Evolutionary conservation across 2,329 filamentous ascomycete genomes (phyloP), one percentile per base, ranked within the genome.

Genomic region (Fusarium sp.): DNA sequence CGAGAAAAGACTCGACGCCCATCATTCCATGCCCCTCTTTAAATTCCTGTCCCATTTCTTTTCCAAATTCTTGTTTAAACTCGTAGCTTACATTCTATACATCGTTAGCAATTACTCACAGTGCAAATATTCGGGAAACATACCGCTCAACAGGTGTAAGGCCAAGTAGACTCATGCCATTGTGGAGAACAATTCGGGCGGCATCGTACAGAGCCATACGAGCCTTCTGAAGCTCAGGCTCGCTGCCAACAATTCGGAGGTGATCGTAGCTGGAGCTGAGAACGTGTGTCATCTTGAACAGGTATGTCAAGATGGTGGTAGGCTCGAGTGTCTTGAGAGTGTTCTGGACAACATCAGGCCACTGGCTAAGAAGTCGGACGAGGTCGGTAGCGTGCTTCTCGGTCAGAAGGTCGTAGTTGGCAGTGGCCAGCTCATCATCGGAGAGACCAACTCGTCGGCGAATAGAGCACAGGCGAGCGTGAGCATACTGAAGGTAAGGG

Each of bases 241-340:
- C 93, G 68, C 90, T 93, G 59, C 93, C 93, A n/a, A 97, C 89
- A 59, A 96, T 93, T 78, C 93, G 90, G 69, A 97, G 85, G 67
- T 93, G 91, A 77, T 95, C 93, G 82, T 97, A 97, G 80, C 92
- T 94, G 60, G 89, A 91, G 83, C 91, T 94, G 60, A 97, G 82
- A 31, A 89, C 86, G 81, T 97, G 94, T 6, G 93, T 93, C 91
- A 97, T 93, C 87, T 93, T 94, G 86, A 95, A 96, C 47, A 96
- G 86, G 80, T 95, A 83, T n/a, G 82, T 84, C 71, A 84, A 79
- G 62, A 82, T 80, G 12, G 83, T 84, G 15, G 86, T 87, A 25
- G 93, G 93, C 82, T 97, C 94, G 27, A 94, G 87, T 1, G 93
- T 97, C 86, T 93, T 93, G 76, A 96, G 85, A 0, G 94, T 95